Evolutionary conservation across 805 yeast genomes (phyloP).

Genomic region (Nakazawaea siamensis): DNA sequence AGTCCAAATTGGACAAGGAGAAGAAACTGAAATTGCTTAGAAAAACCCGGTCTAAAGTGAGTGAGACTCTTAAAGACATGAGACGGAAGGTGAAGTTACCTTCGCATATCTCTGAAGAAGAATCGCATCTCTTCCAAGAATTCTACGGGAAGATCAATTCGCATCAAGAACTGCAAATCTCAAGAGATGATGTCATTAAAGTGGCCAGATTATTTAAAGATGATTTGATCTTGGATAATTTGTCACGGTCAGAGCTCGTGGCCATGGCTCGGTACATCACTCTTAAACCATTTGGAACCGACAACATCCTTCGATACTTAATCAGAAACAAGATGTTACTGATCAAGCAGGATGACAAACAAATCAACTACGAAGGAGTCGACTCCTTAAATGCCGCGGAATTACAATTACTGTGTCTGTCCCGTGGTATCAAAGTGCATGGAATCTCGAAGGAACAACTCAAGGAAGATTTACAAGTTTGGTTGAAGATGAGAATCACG

Average conservation of each 20-base stretch:
- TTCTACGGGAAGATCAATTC: slow-evolving; percentile 47
- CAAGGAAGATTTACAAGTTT: slow-evolving; percentile 66
- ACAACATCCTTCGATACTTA: slow-evolving; percentile 79
- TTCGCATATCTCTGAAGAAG: slow-evolving; percentile 38
- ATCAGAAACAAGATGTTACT: slow-evolving; percentile 83
- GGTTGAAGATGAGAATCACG: slow-evolving; percentile 83
- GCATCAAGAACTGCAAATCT: slow-evolving; percentile 48
- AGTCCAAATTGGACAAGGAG: slow-evolving; percentile 49
- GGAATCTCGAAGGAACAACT: slow-evolving; percentile 74
- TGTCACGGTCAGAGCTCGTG: slow-evolving; percentile 82
- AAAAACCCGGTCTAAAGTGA: slow-evolving; percentile 53
- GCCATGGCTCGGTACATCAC: slow-evolving; percentile 92
- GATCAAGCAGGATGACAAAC: slow-evolving; percentile 84
- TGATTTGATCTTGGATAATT: slow-evolving; percentile 86
- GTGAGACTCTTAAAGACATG: slow-evolving; percentile 41
- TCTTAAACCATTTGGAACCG: slow-evolving; percentile 87
- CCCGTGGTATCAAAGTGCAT: slow-evolving; percentile 81
- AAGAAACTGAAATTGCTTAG: slow-evolving; percentile 45
- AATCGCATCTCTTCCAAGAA: slow-evolving; percentile 38
- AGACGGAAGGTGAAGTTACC: slow-evolving; percentile 40
- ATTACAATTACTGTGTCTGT: slow-evolving; percentile 82
- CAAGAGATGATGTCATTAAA: slow-evolving; percentile 57
- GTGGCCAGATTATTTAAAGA: slow-evolving; percentile 91
- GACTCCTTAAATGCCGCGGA: slow-evolving; percentile 74
- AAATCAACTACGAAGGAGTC: slow-evolving; percentile 89